Evolutionary conservation across 2,329 filamentous ascomycete genomes (phyloP), one percentile per base, ranked within the genome.

Genomic region (Calonectria honghensis): DNA sequence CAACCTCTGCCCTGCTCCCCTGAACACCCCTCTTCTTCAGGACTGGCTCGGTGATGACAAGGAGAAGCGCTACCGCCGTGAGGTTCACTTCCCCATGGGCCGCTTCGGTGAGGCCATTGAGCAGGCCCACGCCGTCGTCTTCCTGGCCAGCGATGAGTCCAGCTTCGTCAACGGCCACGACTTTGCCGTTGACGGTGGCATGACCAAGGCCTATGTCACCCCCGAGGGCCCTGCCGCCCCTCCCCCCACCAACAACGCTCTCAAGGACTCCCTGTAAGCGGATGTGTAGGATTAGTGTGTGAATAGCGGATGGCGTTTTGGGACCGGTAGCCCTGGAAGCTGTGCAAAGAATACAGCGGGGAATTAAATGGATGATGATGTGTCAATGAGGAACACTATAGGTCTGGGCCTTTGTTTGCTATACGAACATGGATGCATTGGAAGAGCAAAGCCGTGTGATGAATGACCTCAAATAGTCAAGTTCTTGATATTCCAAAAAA

Each of bases 101-200:
- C 92, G 96, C 16, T 98, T 98, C 82, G 96, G 96, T 65, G 96
- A 98, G 89, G 95, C 96, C n/a, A 88, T 98, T 75, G 96, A 98
- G 89, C 96, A 98, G 88, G 96, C 96, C 0, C 94, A 97, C 77
- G 96, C 95, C 9, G 96, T 98, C 0, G 83, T 98, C 10, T 98
- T 98, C 87, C 86, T 98, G 75, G 95, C 95, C 11, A 96, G 93
- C 78, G 95, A 98, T 79, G 95, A 98, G 88, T 93, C 93, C 82
- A 95, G 94, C 88, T 98, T 97, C 81, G 94, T 98, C 82, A 98
- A 97, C 78, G 96, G 94, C 14, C 94, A 92, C 73, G 97, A 98
- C 84, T 98, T 98, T 87, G 94, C 98, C 6, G 96, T 98, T 32
- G 97, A 99, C 82, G 97, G 97, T 73, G 96, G 96, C 74, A 95